Percentiles rank a stretch among this genome's conserved stretches.
Evolutionary conservation across 768 basidiomycete species (phyloP).

Genomic region (Glaciozyma antarctica): DNA sequence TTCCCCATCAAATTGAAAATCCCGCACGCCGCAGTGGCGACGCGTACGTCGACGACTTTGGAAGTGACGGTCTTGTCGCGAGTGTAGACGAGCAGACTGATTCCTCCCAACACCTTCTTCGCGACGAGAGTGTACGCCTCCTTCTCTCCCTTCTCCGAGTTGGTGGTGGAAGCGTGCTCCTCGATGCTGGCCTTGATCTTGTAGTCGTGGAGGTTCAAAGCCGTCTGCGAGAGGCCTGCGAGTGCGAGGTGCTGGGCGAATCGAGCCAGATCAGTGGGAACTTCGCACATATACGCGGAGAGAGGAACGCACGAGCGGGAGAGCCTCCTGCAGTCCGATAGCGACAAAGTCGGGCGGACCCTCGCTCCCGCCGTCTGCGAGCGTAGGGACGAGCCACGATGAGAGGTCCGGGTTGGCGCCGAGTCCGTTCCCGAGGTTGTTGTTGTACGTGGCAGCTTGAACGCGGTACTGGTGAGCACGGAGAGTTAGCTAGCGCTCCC

Average conservation of each 20-base stretch:
- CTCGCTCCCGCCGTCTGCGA: slow-evolving; percentile 59
- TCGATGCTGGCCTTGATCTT: slow-evolving; percentile 9
- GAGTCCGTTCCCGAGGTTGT: slow-evolving; percentile 11
- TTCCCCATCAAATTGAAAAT: slow-evolving; percentile 77
- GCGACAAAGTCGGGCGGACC: slow-evolving; percentile 72
- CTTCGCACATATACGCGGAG: slow-evolving; percentile 47
- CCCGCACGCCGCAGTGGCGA: slow-evolving; percentile 61
- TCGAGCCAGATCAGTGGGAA: slow-evolving; percentile 58
- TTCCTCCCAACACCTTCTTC: slow-evolving; percentile 71
- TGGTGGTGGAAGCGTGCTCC: background rate
- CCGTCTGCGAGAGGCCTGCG: slow-evolving; percentile 41
- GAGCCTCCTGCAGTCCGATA: slow-evolving; percentile 85
- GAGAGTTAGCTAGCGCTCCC: too few species aligned
- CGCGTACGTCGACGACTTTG: slow-evolving; percentile 58
- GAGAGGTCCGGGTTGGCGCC: slow-evolving; percentile 51
- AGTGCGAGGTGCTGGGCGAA: slow-evolving; percentile 51
- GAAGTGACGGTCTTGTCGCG: slow-evolving; percentile 51
- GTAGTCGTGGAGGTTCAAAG: slow-evolving; percentile 22
- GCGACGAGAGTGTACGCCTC: slow-evolving; percentile 70
- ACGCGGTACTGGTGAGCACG: background rate
- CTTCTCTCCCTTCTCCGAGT: slow-evolving; percentile 43
- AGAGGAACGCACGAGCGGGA: slow-evolving; percentile 70
- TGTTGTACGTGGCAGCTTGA: slow-evolving; percentile 19
- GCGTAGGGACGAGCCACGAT: slow-evolving; percentile 78
- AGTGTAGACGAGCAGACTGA: slow-evolving; percentile 78